Evolutionary conservation across 2,329 filamentous ascomycete genomes (phyloP), one percentile per base, ranked within the genome.

Genomic region (Arthroderma sp.): DNA sequence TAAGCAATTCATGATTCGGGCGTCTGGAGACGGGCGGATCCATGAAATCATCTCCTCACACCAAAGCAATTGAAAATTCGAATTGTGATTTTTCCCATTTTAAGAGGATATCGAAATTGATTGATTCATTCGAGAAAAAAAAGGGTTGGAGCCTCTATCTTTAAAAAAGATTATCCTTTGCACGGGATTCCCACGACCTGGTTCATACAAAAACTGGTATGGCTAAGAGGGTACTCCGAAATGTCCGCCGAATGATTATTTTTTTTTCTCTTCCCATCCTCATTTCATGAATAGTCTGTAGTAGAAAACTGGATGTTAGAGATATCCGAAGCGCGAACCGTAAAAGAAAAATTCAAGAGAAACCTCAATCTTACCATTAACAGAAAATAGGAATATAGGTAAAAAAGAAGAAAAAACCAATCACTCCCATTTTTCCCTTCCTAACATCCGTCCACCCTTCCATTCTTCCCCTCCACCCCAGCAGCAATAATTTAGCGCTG

Each of bases 401-500:
- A 38, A 40, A 41, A 40, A 27, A 42, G 42, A 43, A 43, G 33
- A 36, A 30, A 10, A 15, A 38, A 15, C 22, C 36, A 7, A 28
- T 40, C 11, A 29, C 27, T 33, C 36, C 37, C 15, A 42, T 33
- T 22, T 31, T 10, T 30, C 15, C 38, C 36, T 30, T 43, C 53
- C 50, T 50, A 38, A 44, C 51, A 49, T 47, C 48, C 48, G 22
- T 45, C 47, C 44, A 49, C 44, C 44, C 50, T 49, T 39, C 39
- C 33, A 29, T 48, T 39, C 43, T 46, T 30, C 49, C 52, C 45
- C 48, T 39, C 40, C 44, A 29, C 36, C 34, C 36, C 34, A 42
- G 37, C 38, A 46, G n/a, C 6, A 11, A 40, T 40, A 36, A 52
- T 60, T 64, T 68, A 70, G 51, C 67, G 66, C 65, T 78, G 77